These are phyloP conservation scores for Trichoderma atrobrunneum DNA, from an alignment of 2,329 filamentous ascomycete genomes.

Conservation along the genomic window DNA sequence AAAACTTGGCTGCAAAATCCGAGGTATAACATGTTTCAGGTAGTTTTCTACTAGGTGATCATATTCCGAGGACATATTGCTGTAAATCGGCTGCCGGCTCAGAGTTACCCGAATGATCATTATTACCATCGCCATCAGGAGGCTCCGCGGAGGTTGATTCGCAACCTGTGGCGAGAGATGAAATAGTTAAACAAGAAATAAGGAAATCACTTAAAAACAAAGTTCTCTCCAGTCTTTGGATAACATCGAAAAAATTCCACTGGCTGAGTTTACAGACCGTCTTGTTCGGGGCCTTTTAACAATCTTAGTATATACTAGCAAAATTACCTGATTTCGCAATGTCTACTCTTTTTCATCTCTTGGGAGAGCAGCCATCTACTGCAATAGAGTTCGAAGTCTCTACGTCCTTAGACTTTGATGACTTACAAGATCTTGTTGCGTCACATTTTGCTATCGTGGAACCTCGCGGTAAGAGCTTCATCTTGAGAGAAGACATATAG, in stretches of 20 bases:
- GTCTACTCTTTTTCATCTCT: slow-evolving; percentile 36
- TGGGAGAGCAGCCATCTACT: slow-evolving; percentile 39
- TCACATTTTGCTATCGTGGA: slow-evolving; percentile 44
- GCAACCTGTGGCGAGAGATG: neutral
- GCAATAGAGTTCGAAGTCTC: slow-evolving; percentile 38
- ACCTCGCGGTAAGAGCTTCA: slow-evolving; percentile 32
- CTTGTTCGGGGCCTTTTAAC: neutral
- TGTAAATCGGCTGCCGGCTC: neutral
- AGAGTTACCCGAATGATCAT: neutral
- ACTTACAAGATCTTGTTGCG: slow-evolving; percentile 39
- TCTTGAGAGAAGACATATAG: neutral
- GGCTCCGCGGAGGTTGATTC: neutral
- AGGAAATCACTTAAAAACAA: neutral
- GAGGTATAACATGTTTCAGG: neutral
- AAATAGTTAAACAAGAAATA: too few species aligned
- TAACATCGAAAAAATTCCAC: neutral
- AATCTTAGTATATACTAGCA: too few species aligned
- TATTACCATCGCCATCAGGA: neutral
- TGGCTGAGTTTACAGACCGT: neutral
- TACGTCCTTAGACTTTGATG: slow-evolving; percentile 33
- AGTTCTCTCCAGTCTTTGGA: too few species aligned
- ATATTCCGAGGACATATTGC: neutral
- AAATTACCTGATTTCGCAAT: neutral
- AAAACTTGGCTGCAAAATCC: neutral
- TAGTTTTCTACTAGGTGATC: neutral